Base-by-base conservation (phyloP, 305 asterid genomes). In the Coffea humblotiana region DNA sequence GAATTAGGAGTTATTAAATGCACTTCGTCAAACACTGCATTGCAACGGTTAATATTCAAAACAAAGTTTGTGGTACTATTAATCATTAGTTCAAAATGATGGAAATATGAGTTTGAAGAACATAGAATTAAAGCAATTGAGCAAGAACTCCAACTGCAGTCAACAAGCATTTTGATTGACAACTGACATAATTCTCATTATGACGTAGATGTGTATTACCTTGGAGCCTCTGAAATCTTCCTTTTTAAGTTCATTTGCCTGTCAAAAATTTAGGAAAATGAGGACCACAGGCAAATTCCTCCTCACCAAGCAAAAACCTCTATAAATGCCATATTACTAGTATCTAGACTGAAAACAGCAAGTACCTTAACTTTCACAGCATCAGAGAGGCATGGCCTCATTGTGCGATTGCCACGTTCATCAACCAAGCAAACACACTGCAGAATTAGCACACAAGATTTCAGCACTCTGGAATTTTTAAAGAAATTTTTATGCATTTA, bases 381-480 rank as follows among this genome's bases (percentile, higher is more conserved):
- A 84, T 86, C 87, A 11, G 97, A 87, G 79, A 96, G 92, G 85
- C 98, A 96, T 15, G 99, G 99, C 72, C 99, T 88, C 99, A 96
- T 91, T 71, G 99, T 96, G 58, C 99, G 97, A 82, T 96, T 96
- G 64, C 97, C 99, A 68, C 83, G 67, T 76, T 94, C 97, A 83
- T 96, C 98, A 79, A 96, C 99, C 85, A 96, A 88, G 92, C 99
- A 96, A 85, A 96, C 94, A 82, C 99, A 96, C 99, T 96, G 92
- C 84, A 83, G 23, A 79, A 69, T 71, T 48, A 67, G 56, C 27
- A 25, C 47, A 29, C 45, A 73, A 11, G 18, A 76, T 70, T 73
- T 75, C 64, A 77, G 72, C 80, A 81, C 70, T 47, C 10, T 43
- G 27, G 73, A 78, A 27, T 76, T 6, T 52, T 21, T 6, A 21